phyloP scores from a whole-genome alignment of 805 yeast genomes.

The Ogataea saltuana region DNA sequence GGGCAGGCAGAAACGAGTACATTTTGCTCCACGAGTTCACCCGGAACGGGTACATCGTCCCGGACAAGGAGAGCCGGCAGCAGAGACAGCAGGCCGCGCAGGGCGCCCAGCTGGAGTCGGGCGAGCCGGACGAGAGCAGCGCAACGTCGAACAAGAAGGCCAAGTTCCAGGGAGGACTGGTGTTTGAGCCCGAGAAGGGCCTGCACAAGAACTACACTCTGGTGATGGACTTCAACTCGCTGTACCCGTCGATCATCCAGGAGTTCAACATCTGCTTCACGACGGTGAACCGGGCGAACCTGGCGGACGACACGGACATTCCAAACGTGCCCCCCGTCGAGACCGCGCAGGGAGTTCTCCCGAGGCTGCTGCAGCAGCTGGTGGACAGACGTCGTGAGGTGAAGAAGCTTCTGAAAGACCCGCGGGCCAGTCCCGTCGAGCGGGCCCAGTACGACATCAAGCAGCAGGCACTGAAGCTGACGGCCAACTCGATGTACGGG shows the following conservation, averaged over 20 bases:
- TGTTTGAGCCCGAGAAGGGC: slow-evolving; percentile 95
- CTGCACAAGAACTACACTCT: slow-evolving; percentile 82
- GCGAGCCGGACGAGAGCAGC: no score
- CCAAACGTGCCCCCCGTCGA: slow-evolving; percentile 68
- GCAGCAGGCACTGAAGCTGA: slow-evolving; percentile 92
- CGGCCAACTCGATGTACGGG: slow-evolving; percentile 99
- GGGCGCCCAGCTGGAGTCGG: slow-evolving; percentile 24
- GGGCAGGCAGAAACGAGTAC: slow-evolving; percentile 94
- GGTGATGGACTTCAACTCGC: slow-evolving; percentile 97
- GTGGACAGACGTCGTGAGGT: slow-evolving; percentile 94
- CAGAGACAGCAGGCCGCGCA: slow-evolving; percentile 32
- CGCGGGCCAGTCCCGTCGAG: slow-evolving; percentile 61
- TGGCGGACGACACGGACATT: slow-evolving; percentile 53
- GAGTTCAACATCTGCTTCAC: slow-evolving; percentile 97
- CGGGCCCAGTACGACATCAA: slow-evolving; percentile 88
- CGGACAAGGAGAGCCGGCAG: slow-evolving; percentile 56
- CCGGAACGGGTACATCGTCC: slow-evolving; percentile 76
- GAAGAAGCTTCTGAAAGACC: slow-evolving; percentile 77
- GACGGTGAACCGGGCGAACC: slow-evolving; percentile 71
- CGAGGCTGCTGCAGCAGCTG: slow-evolving; percentile 75
- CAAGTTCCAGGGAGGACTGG: slow-evolving; percentile 56
- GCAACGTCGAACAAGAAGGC: slow-evolving; percentile 46
- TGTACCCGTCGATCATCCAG: slow-evolving; percentile 96
- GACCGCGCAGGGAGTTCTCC: slow-evolving; percentile 76
- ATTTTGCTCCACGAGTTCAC: slow-evolving; percentile 90